Evolutionary conservation across 441 rosid genomes (phyloP), one percentile per base, ranked within the genome.

Genomic region (Eutrema salsugineum): DNA sequence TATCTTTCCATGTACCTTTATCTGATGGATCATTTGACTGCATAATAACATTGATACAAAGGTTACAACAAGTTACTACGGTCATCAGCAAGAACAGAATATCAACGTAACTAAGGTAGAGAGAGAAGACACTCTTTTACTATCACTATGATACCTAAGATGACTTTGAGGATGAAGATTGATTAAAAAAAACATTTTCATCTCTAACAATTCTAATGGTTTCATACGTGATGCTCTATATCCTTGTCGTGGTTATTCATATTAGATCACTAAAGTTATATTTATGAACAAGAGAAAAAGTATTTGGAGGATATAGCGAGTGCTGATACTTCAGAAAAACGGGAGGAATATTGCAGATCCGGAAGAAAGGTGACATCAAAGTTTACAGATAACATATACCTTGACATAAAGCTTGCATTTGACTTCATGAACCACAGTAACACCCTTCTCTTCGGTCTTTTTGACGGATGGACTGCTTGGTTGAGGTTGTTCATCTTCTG

Each of bases 321-420:
- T 19, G 55, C 16, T 15, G 40, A 33, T 54, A 65, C 53, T 49
- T 5, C 4, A 24, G 54, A 20, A 11, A 6, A 66, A 54, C 11
- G 15, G 46, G 40, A 24, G 1, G 19, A 35, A 15, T 14, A 15
- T 16, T 8, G 46, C 30, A 19, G 68, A 44, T 17, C 15, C 1
- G 57, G 58, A 12, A 5, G 20, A 61, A 68, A 11, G 53, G 50
- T 55, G 49, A 40, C 36, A 15, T 70, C 22, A 9, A 15, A 65
- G 32, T 19, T 35, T 53, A 63, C 30, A 39, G 28, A 48, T 58
- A 49, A 68, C 5, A 76, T 16, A 66, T 82, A 93, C 99, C 97
- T 91, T 95, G 24, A 95, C 92, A 78, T 93, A 95, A 66, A 95
- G 86, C 81, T 95, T 95, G 88, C 98, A 93, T 80, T 95, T 95